Conservation (phyloP, 2,329 filamentous ascomycete genomes). For the Drechslerella coelobrocha region DNA sequence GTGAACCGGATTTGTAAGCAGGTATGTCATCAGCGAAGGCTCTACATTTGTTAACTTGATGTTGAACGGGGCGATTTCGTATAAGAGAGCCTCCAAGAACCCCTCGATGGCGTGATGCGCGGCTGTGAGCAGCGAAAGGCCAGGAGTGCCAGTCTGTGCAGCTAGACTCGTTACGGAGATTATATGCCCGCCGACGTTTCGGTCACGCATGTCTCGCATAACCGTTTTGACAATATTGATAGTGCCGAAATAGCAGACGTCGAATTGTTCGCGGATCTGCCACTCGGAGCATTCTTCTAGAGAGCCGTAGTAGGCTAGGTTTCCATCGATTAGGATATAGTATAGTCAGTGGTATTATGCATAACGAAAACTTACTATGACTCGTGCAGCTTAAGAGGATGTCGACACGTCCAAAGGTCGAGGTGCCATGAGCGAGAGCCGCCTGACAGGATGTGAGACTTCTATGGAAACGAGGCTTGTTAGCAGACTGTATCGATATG, state of each 20-base stretch:
- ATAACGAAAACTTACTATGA: conserved; percentile 70
- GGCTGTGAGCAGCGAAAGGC: conserved; percentile 87
- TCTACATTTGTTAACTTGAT: conserved; percentile 95
- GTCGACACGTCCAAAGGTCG: conserved; percentile 84
- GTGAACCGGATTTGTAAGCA: conserved; percentile 42
- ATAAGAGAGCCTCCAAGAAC: conserved; percentile 69
- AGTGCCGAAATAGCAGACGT: conserved; percentile 91
- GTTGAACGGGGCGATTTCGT: conserved; percentile 96
- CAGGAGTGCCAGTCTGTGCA: conserved; percentile 89
- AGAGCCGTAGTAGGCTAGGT: conserved; percentile 78
- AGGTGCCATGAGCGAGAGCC: conserved; percentile 83
- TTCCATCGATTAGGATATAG: neutral
- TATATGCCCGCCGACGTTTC: conserved; percentile 84
- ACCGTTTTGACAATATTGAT: conserved; percentile 94
- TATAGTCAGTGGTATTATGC: no score
- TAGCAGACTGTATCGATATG: neutral
- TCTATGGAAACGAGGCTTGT: conserved; percentile 57
- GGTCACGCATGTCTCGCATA: conserved; percentile 75
- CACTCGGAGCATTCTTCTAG: conserved; percentile 88
- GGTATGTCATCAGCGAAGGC: conserved; percentile 61
- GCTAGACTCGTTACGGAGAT: conserved; percentile 88
- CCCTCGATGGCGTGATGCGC: conserved; percentile 76
- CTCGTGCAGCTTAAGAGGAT: conserved; percentile 88
- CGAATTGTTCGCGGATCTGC: conserved; percentile 88
- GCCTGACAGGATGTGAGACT: conserved; percentile 77